Evolutionary conservation across 768 basidiomycete species (phyloP), one percentile per base, ranked within the genome.

Genomic region (Cubamyces lactineus): DNA sequence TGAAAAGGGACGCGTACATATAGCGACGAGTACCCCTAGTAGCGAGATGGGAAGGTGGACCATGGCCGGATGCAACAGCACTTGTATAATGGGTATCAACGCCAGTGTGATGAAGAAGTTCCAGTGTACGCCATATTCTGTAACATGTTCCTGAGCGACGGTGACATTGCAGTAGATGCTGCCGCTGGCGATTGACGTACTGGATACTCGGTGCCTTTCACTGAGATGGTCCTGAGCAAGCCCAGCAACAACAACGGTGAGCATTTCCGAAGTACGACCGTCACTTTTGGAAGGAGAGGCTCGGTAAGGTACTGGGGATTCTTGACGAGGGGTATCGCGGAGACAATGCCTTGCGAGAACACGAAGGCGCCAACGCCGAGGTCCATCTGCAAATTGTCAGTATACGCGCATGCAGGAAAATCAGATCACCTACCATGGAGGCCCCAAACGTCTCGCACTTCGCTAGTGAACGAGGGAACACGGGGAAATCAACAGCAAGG

Each of bases 91-190:
- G 0, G 95, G 95, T 5, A 98, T 72, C 0, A 92, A 66, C 0
- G 89, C 94, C 21, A 98, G 80, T 0, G 97, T 98, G 67, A 98
- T 83, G 81, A 99, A 99, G 76, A 98, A 98, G 72, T 98, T 98
- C 97, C 97, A 99, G 69, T 98, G 96, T 0, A 86, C 85, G 0
- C 97, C 97, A 66, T 98, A 98, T 76, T 99, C 97, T 0, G 95
- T 89, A 57, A 91, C 88, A 62, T 98, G 97, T 78, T 98, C 97
- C 96, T 89, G 61, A 24, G 49, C 40, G 28, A 45, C 34, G 53
- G 13, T 45, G 26, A 63, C 23, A 21, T 55, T 56, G 56, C 30
- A 55, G 43, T 54, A 11, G 2, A 17, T 23, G 52, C 30, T 15
- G 19, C 30, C 41, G 15, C 1, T 5, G 45, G 46, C 46, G 41